Conservation (phyloP, 1,284 basidiomycete species). For the Mycena sp. region DNA sequence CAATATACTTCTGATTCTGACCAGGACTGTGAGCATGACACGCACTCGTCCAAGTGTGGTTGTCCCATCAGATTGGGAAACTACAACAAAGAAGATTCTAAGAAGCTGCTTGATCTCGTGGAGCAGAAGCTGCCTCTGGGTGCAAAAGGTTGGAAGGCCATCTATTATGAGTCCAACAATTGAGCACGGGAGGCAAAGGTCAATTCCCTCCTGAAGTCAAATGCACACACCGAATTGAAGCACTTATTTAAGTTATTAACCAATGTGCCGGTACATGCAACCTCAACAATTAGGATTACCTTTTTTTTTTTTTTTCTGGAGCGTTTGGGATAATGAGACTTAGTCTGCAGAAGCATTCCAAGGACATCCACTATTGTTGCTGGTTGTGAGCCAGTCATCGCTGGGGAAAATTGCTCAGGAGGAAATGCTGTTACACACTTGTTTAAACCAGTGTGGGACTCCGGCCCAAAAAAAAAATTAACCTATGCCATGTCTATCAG, state of each 20-base stretch:
- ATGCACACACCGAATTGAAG: conserved; percentile 23
- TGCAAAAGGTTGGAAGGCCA: conserved; percentile 32
- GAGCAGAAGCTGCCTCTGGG: conserved; percentile 32
- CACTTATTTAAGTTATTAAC: conserved; percentile 27
- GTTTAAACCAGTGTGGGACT: too few species aligned
- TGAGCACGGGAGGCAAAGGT: conserved; percentile 33
- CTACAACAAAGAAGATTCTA: conserved; percentile 28
- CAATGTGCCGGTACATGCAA: conserved; percentile 19
- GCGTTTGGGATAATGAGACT: too few species aligned
- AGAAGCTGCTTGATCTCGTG: conserved; percentile 30
- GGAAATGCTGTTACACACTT: too few species aligned
- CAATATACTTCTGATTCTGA: not conserved
- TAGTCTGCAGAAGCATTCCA: too few species aligned
- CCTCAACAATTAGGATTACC: conserved; percentile 20
- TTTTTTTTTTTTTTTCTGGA: too few species aligned
- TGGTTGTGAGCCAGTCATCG: too few species aligned
- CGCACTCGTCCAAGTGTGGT: conserved; percentile 17
- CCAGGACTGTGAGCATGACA: not conserved
- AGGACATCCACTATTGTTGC: too few species aligned
- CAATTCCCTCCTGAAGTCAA: conserved; percentile 19
- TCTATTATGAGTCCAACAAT: conserved; percentile 29
- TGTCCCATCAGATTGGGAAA: conserved; percentile 28
- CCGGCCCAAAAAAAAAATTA: too few species aligned
- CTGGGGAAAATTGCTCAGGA: too few species aligned
- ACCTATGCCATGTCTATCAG: too few species aligned